Base-by-base conservation (phyloP, 2,329 filamentous ascomycete genomes). In the Venturia nashicola region DNA sequence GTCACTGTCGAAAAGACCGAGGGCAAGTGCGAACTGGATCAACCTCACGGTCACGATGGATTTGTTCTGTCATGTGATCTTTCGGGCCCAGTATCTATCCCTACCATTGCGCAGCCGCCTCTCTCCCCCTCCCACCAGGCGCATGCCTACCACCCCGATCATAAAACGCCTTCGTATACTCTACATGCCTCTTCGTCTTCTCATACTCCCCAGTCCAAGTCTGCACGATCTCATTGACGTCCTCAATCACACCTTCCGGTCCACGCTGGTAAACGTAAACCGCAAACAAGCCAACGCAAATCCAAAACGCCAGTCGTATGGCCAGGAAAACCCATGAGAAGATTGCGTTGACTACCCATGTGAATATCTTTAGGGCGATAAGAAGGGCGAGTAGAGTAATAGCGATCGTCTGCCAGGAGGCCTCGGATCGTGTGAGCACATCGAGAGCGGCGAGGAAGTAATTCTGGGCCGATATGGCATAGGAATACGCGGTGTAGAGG, bases 241-340 rank as follows among this genome's bases (percentile, higher is more conserved):
- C 89, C 66, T 80, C 78, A 16, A 83, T 76, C 67, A 86, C 86
- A 65, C 84, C 84, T 67, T 85, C 83, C 18, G 87, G 72, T 0
- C 91, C 86, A 2, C 90, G 78, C 23, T 70, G 75, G 70, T 86
- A 85, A 73, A 83, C 64, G 80, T 80, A 83, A 20, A 85, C 77
- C 0, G 79, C 79, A 0, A 85, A 51, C 0, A 80, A 78, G 5
- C 80, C 76, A 2, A 92, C 68, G 1, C 77, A 72, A 1, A 81
- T 82, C 84, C 86, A 94, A 67, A 91, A 84, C 1, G 83, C 73
- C 51, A 91, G 68, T 32, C 82, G 77, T 67, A 90, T 73, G 12
- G 80, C 79, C 64, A 96, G 71, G n/a, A 82, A 78, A 62, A 91
- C 83, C 85, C 90, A 91, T 78, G 86, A 95, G 71, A 91, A 77